Percentiles rank a stretch among this genome's conserved stretches.
These are phyloP conservation scores for Diaporthe velutina DNA, from an alignment of 2,329 filamentous ascomycete genomes.

Conservation along the genomic window DNA sequence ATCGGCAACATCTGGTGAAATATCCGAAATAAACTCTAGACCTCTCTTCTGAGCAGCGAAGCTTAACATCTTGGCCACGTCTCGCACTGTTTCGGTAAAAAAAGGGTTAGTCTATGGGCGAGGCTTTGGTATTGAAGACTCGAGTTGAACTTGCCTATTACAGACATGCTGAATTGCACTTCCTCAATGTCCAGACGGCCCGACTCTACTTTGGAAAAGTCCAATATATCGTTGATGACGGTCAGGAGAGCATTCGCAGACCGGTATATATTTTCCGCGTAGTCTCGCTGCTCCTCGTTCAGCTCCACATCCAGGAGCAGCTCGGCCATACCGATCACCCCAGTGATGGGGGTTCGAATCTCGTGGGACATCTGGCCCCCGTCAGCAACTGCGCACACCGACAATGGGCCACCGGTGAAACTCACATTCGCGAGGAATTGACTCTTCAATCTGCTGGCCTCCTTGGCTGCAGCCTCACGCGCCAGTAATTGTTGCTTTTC, in stretches of 20 bases:
- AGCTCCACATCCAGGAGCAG: conserved; percentile 68
- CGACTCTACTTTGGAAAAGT: conserved; percentile 73
- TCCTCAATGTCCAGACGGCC: conserved; percentile 68
- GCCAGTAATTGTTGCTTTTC: conserved; percentile 79
- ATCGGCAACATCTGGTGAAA: conserved; percentile 71
- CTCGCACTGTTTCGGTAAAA: conserved; percentile 69
- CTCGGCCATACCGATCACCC: conserved; percentile 67
- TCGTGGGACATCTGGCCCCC: conserved; percentile 75
- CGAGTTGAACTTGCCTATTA: conserved; percentile 32
- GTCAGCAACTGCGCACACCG: conserved; percentile 4
- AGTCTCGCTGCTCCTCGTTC: conserved; percentile 67
- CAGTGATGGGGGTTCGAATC: conserved; percentile 75
- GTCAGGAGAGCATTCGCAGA: conserved; percentile 70
- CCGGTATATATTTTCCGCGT: conserved; percentile 69
- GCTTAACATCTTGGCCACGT: conserved; percentile 88
- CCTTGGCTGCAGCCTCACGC: conserved; percentile 83
- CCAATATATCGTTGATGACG: conserved; percentile 76
- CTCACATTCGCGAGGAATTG: conserved; percentile 79
- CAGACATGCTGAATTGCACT: conserved; percentile 40
- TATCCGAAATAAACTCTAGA: conserved; percentile 76
- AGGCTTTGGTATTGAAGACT: no score
- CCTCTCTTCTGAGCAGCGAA: conserved; percentile 87
- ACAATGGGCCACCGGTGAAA: background rate
- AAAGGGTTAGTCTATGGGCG: background rate
- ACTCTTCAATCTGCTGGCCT: conserved; percentile 83